Percentiles rank a stretch among this genome's conserved stretches.
Evolutionary conservation across 768 basidiomycete species (phyloP).

Genomic region (Suillus ampliporus): DNA sequence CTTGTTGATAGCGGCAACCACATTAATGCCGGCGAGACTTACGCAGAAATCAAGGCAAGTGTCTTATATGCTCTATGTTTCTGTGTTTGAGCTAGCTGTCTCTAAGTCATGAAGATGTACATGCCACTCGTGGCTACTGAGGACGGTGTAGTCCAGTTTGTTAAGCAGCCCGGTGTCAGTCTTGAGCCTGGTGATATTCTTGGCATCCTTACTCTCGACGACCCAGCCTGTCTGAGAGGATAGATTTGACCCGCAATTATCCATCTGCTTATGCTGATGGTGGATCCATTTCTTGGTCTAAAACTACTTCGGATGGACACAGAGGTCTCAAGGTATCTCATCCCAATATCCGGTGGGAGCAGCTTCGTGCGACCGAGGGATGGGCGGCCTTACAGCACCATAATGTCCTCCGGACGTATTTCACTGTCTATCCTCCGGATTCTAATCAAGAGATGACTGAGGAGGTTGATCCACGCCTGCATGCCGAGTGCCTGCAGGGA

Average conservation of each 20-base stretch:
- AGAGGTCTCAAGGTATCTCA: constrained; percentile 67
- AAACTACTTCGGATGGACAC: constrained; percentile 42
- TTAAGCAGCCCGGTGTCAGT: constrained; percentile 98
- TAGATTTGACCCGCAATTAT: constrained; percentile 57
- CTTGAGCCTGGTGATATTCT: constrained; percentile 97
- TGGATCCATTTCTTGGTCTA: constrained; percentile 65
- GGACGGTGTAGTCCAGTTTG: constrained; percentile 92
- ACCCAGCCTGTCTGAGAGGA: constrained; percentile 71
- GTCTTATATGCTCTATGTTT: constrained; percentile 1
- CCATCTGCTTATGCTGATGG: constrained; percentile 68
- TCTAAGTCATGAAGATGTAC: constrained; percentile 98
- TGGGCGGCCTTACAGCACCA: constrained; percentile 90
- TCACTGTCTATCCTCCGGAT: constrained; percentile 60
- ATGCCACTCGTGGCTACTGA: constrained; percentile 96
- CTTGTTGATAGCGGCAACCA: constrained; percentile 98
- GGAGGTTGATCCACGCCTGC: constrained; percentile 49
- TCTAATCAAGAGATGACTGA: constrained; percentile 1
- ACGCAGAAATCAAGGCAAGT: constrained; percentile 95
- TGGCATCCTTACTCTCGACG: constrained; percentile 95
- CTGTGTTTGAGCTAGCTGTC: constrained; percentile 6
- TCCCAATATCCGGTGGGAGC: constrained; percentile 73
- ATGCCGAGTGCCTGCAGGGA: constrained; percentile 68
- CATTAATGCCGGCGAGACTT: constrained; percentile 95
- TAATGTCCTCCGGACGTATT: constrained; percentile 64
- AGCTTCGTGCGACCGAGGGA: constrained; percentile 77